Evolutionary conservation across 495 filamentous ascomycete genomes (phyloP), one percentile per base, ranked within the genome.

Genomic region (Penicillium arizonense): DNA sequence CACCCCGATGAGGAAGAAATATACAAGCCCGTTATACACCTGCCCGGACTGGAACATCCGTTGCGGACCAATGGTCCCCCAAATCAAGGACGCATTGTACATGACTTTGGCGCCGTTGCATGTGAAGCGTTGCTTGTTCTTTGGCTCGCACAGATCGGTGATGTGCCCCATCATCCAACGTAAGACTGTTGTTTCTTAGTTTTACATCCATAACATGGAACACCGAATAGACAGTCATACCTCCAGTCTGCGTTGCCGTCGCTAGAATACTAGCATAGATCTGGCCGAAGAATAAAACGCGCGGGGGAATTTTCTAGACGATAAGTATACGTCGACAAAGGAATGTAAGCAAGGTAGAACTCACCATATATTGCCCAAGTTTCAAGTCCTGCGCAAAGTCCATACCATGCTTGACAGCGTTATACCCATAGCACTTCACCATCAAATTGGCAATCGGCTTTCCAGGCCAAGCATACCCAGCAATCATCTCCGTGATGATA

Each of bases 391-490:
- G 63, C 10, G 68, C 65, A 50, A 74, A 82, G 38, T 66, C 65
- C 54, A 81, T 73, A 12, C 74, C 79, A 47, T 81, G 79, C 21
- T 70, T 70, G 20, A 77, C 63, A 5, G 76, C 73, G 21, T 80
- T 76, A 44, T 76, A 76, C 38, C 89, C 88, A 60, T 91, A 92
- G 0, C 85, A 90, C 21, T 90, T 87, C 58, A 92, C 90, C 37
- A 91, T 87, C 85, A 91, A 91, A 62, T 91, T 91, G 28, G 88
- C 89, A 9, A 94, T 84, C 2, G 89, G 88, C 21, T 86, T 85
- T 11, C 89, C 89, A 3, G 89, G 88, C 64, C 90, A 91, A 9
- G 87, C 67, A 36, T 76, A 80, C 33, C 89, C 89, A n/a, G 86
- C 88, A 50, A 91, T 86, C 37, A 92, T 74, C 65, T 93, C 89